Conservation (phyloP, 192 early-diverging fungal species). For the Podila horticola region DNA sequence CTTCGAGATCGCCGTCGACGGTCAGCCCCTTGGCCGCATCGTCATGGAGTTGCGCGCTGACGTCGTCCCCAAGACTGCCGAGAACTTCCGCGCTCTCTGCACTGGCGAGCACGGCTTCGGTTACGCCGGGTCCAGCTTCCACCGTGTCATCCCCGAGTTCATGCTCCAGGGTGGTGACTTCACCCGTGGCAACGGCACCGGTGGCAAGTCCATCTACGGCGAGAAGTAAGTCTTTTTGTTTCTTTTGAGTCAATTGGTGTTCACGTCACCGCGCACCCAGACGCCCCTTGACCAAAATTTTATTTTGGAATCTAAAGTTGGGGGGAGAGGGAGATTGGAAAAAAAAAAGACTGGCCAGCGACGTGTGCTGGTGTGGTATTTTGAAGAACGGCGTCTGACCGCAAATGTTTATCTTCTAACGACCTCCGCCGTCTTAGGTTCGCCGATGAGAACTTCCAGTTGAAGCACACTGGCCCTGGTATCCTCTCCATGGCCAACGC, state of each 20-base stretch:
- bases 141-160: slow-evolving; percentile 86
- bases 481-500: slow-evolving; percentile 90
- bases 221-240: slow-evolving; percentile 63
- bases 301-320: background rate
- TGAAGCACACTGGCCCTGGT: slow-evolving; percentile 71
- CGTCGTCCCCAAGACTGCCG: slow-evolving; percentile 82
- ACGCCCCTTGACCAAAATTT: background rate
- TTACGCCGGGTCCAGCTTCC: slow-evolving; percentile 80
- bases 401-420: background rate
- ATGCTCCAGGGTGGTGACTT: slow-evolving; percentile 93
- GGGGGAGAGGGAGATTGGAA: background rate
- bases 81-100: slow-evolving; percentile 99
- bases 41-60: slow-evolving; percentile 75
- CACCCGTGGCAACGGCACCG: slow-evolving; percentile 86
- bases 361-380: slow-evolving; percentile 59
- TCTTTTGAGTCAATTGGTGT: background rate
- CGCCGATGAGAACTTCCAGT: slow-evolving; percentile 68
- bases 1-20: slow-evolving; percentile 74
- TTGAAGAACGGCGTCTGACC: background rate
- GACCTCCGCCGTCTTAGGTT: slow-evolving; percentile 49
- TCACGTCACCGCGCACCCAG: no score
- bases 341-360: slow-evolving; percentile 75
- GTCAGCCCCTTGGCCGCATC: slow-evolving; percentile 54
- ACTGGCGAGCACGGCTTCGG: slow-evolving; percentile 94
- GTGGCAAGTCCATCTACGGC: slow-evolving; percentile 92